Base-by-base conservation (phyloP, 2,329 filamentous ascomycete species). In the Hypoxylon sp. region DNA sequence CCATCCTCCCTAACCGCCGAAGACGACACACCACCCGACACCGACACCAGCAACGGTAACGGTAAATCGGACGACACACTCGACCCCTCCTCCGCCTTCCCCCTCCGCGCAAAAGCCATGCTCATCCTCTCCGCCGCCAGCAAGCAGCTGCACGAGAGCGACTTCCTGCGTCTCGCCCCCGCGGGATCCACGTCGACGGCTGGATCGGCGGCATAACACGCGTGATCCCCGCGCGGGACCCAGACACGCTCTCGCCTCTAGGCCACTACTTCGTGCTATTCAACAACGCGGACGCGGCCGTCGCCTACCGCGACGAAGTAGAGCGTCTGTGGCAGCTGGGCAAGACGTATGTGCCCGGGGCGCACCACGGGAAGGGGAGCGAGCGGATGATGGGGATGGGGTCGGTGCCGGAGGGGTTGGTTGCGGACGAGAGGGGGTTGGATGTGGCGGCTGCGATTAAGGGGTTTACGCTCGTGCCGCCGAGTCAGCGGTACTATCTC, bases 241-340 rank as follows among this genome's bases (percentile, higher is more conserved):
- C 86, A 3, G 77, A 83, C 62, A 92, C 90, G 9, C 84, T 93
- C 54, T 87, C 88, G 63, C 87, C 89, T 3, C 79, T 87, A 1
- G 89, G 88, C 65, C 85, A 85, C 73, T 94, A 94, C 81, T 90
- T 87, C 79, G 81, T 95, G 61, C 83, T 92, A 60, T 95, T 94
- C 82, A 83, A 86, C 67, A 86, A 83, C 22, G 75, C 81, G 17
- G 80, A 83, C n/a, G 86, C 89, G 11, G 91, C 92, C 0, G 77
- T 81, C 6, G 83, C 86, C 44, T 94, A 92, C 78, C 84, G 87
- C 59, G 81, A 84, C 24, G 86, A 89, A 66, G 84, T 85, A 0
- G 75, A 78, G 8, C 81, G 85, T 5, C 79, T 91, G 14, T 86
- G 88, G 77, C 75, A 76, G 13, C 77, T 89, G 3, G 80, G 81